A percentile compares a stretch with the other conserved stretches of the same genome.
Conservation (phyloP, 2,329 filamentous ascomycete species). For the Kalmusia sp. region DNA sequence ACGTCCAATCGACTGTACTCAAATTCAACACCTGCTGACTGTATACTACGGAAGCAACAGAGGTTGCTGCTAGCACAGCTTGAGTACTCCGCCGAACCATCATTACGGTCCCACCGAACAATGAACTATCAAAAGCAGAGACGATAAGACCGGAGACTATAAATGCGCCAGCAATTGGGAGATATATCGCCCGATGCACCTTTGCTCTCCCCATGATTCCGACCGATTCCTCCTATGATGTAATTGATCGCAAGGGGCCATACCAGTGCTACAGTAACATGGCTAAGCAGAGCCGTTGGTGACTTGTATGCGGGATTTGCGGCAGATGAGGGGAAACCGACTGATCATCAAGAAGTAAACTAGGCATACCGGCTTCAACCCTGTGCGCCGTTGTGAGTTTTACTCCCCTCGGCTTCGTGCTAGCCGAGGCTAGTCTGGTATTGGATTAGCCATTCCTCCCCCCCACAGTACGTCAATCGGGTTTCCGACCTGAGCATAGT, state of each 20-base stretch:
- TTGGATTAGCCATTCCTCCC: neutral
- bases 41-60: constrained; percentile 14
- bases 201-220: neutral
- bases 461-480: constrained; percentile 1
- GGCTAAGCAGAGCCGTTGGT: constrained; percentile 1
- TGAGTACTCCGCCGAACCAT: constrained; percentile 23
- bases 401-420: neutral
- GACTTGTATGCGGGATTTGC: neutral
- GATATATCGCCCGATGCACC: constrained; percentile 13
- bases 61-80: constrained; percentile 21
- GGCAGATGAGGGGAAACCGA: constrained; percentile 8
- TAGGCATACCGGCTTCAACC: neutral
- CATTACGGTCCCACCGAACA: neutral
- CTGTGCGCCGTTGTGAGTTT: neutral
- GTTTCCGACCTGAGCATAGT: neutral
- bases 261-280: constrained; percentile 11
- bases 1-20: constrained; percentile 49
- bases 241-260: neutral
- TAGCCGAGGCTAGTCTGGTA: neutral
- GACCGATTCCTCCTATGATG: constrained; percentile 5
- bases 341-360: constrained; percentile 1
- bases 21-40: constrained; percentile 28
- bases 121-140: neutral
- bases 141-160: neutral
- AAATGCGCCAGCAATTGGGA: neutral